These are phyloP conservation scores for Syncephalis fuscata DNA, from an alignment of 371 early-diverging fungal genomes.

Conservation along the genomic window DNA sequence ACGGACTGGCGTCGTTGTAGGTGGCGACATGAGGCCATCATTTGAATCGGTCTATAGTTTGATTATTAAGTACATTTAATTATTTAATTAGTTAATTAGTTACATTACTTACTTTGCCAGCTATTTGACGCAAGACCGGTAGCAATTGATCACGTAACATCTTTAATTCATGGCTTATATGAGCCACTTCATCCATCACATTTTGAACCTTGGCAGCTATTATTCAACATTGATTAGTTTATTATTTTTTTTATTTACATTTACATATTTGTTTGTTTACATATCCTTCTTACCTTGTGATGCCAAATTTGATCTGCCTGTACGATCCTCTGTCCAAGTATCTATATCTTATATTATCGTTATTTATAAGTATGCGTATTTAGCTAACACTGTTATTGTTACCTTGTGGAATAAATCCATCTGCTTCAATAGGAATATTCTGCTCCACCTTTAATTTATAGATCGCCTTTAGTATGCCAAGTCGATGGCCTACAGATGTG, in stretches of 20 bases:
- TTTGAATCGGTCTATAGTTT: too few species aligned
- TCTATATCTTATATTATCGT: not conserved
- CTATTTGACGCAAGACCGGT: too few species aligned
- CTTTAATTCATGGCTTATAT: too few species aligned
- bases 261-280: not conserved
- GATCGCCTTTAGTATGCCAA: conserved; percentile 69
- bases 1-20: too few species aligned
- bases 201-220: not conserved
- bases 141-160: too few species aligned
- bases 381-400: conserved; percentile 9
- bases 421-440: conserved; percentile 64
- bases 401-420: conserved; percentile 76
- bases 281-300: not conserved
- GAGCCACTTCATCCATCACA: not conserved
- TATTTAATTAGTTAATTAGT: too few species aligned
- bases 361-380: too few species aligned
- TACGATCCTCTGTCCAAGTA: not conserved
- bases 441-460: conserved; percentile 59
- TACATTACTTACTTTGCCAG: too few species aligned
- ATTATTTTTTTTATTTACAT: too few species aligned
- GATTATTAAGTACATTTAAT: too few species aligned
- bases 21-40: too few species aligned
- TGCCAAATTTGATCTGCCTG: not conserved
- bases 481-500: conserved; percentile 70
- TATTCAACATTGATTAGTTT: not conserved